These are phyloP conservation scores for Starmerella etchellsii DNA, from an alignment of 805 yeast genomes.

Conservation along the genomic window DNA sequence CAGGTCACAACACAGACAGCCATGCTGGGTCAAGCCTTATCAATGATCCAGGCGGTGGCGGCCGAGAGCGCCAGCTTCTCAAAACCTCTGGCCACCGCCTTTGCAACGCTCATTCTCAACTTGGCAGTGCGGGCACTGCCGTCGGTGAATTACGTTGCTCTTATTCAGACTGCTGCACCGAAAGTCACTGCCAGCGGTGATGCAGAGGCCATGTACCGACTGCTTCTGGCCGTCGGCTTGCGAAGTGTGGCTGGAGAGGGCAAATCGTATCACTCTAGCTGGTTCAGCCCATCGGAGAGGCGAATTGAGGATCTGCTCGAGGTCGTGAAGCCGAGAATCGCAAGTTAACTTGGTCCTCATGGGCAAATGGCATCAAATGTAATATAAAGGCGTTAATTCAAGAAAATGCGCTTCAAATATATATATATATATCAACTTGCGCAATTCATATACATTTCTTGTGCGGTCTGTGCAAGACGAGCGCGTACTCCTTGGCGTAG, in stretches of 20 bases:
- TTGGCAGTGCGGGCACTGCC: conserved; percentile 15
- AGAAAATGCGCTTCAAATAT: too few relatives aligned
- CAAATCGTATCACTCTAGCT: neutral
- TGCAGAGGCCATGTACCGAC: conserved; percentile 20
- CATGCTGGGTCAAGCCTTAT: conserved; percentile 24
- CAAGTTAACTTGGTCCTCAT: neutral
- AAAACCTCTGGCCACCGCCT: conserved; percentile 28
- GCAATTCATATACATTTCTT: too few relatives aligned
- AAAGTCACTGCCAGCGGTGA: conserved; percentile 3
- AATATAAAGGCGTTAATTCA: too few relatives aligned
- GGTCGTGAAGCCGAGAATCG: conserved; percentile 4
- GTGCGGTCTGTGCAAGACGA: too few relatives aligned
- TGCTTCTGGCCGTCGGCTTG: conserved; percentile 19
- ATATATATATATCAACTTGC: too few relatives aligned
- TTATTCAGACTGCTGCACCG: neutral
- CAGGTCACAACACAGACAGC: conserved; percentile 18
- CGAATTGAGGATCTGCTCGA: conserved; percentile 10
- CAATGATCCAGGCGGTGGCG: conserved; percentile 12
- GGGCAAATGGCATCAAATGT: too few relatives aligned
- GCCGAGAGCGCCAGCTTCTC: neutral
- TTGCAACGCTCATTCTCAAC: conserved; percentile 31
- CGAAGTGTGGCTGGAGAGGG: conserved; percentile 9
- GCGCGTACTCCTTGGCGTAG: too few relatives aligned
- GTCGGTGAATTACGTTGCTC: conserved; percentile 1
- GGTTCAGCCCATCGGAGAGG: conserved; percentile 10